Conservation (phyloP, 192 early-diverging fungal genomes). For the Paraglomus occultum region DNA sequence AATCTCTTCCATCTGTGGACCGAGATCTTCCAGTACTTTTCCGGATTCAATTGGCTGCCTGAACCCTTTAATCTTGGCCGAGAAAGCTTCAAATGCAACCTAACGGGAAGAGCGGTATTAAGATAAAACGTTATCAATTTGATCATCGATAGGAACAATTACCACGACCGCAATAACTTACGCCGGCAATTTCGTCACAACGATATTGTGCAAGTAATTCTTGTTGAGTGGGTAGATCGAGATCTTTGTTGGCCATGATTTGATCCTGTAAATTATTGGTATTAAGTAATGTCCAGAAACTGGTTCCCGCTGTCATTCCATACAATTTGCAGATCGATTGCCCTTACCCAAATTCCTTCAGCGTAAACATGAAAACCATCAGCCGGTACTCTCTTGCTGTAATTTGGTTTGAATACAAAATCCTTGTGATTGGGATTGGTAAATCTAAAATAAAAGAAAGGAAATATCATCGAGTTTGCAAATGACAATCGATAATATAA, state of each 20-base stretch:
- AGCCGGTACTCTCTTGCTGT: constrained; percentile 91
- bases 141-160: background rate
- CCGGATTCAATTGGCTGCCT: constrained; percentile 75
- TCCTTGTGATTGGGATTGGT: constrained; percentile 60
- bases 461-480: no score
- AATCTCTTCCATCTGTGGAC: constrained; percentile 57
- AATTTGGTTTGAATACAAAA: constrained; percentile 82
- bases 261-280: constrained; percentile 53
- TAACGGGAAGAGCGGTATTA: constrained; percentile 14
- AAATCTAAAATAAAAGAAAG: constrained; percentile 51
- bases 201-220: constrained; percentile 96
- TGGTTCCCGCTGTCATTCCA: background rate
- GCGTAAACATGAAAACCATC: constrained; percentile 96
- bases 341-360: constrained; percentile 73
- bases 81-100: constrained; percentile 69
- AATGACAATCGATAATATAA: no score
- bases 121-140: background rate
- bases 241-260: constrained; percentile 90
- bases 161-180: constrained; percentile 24
- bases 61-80: constrained; percentile 58
- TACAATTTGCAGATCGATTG: background rate
- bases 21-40: constrained; percentile 74
- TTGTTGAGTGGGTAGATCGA: constrained; percentile 98
- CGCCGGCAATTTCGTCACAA: constrained; percentile 93
- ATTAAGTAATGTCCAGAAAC: no score